Base-by-base conservation (phyloP, 2,329 filamentous ascomycete genomes). In the Atkinsonella hypoxylon region DNA sequence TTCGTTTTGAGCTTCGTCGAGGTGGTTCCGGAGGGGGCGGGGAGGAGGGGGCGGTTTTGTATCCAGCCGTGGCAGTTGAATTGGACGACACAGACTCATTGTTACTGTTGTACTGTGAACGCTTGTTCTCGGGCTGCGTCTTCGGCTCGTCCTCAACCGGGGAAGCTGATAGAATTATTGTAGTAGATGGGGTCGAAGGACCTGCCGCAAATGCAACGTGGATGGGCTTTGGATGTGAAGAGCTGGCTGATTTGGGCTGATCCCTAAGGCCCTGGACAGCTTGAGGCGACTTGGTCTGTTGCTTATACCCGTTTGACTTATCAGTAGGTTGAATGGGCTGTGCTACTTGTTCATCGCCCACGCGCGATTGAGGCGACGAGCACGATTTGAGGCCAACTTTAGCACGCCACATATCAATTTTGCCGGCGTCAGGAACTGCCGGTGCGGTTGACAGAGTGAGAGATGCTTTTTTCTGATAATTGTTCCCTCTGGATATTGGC, bases 401-500 rank as follows among this genome's bases (percentile, higher is more conserved):
- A 12, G 55, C 57, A 11, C 60, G 58, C 64, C 63, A 66, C 51
- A 59, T 62, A 32, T 63, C 59, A 6, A 69, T 63, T 22, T 62
- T 66, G 46, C 61, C 56, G 3, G 62, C 57, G 2, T 67, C 66
- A 5, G 64, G 62, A 17, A 61, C 52, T 0, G 59, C 50, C 1
- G 64, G 58, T 1, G 62, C 57, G 12, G 62, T 59, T 1, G 64
- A 59, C 0, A 61, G 60, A 7, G 62, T 53, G 9, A 61, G 50
- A 1, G 59, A 56, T n/a, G 62, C 61, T 6, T 58, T 57, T 45
- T 61, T 64, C 4, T 54, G 54, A 0, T 60, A 22, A 48, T 55
- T 52, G 20, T 59, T 63, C n/a, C 63, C 61, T 26, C 65, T 61
- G 1, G 68, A 64, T 45, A 68, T 69, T 8, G 67, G 68, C 1